Evolutionary conservation across 2,329 filamentous ascomycete genomes (phyloP).

Genomic region (Penicillium decumbens): DNA sequence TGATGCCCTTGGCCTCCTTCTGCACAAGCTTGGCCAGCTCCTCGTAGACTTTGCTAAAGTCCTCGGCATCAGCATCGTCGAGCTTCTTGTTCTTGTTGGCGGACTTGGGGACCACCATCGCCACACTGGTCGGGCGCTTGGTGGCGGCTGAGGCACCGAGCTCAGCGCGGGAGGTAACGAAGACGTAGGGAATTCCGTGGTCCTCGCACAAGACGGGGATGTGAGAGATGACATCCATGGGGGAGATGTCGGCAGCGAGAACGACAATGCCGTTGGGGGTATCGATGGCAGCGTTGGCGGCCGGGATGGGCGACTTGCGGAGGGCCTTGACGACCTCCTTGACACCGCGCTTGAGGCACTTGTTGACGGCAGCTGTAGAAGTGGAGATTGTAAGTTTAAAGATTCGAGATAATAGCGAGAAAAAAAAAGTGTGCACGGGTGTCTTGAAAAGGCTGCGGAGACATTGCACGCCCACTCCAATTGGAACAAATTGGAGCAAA

Average conservation of each 20-base stretch:
- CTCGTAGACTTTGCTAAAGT: constrained; percentile 51
- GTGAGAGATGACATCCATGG: constrained; percentile 97
- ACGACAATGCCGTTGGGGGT: constrained; percentile 73
- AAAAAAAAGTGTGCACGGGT: neutral
- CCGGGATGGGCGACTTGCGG: constrained; percentile 75
- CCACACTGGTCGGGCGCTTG: constrained; percentile 92
- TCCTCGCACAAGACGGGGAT: constrained; percentile 97
- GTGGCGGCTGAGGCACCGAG: constrained; percentile 89
- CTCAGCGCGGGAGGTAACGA: constrained; percentile 86
- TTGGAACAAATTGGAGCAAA: neutral
- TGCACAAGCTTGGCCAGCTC: constrained; percentile 56
- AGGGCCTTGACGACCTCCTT: constrained; percentile 99
- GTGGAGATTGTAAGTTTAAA: constrained; percentile 17
- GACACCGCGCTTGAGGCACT: constrained; percentile 93
- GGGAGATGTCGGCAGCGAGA: constrained; percentile 94
- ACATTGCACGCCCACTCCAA: neutral
- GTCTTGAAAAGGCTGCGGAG: neutral
- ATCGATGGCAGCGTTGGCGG: constrained; percentile 57
- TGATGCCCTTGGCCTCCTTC: constrained; percentile 56
- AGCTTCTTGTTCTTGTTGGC: constrained; percentile 49
- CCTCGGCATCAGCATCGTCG: constrained; percentile 44
- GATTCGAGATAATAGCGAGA: neutral
- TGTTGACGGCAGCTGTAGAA: constrained; percentile 77
- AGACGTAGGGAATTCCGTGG: constrained; percentile 95
- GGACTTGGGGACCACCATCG: constrained; percentile 65